These are phyloP conservation scores for Dioszegia crocea DNA, from an alignment of 768 basidiomycete genomes.

Conservation along the genomic window DNA sequence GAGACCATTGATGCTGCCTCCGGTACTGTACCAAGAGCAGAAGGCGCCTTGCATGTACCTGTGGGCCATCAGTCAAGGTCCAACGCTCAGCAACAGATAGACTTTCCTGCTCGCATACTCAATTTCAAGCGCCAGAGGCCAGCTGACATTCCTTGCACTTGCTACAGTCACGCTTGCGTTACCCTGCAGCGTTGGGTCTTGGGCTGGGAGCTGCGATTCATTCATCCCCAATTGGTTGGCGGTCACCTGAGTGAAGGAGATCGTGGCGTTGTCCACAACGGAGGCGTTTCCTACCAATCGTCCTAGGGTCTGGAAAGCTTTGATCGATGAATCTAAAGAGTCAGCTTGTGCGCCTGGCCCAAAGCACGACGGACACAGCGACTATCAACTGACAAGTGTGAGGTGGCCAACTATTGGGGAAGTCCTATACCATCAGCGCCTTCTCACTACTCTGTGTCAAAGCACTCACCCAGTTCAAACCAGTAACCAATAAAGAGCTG, in stretches of 20 bases:
- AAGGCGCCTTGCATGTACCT: constrained; percentile 70
- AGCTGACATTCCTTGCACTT: constrained; percentile 55
- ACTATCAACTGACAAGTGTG: constrained; percentile 29
- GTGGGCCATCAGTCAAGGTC: not conserved
- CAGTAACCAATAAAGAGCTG: constrained; percentile 69
- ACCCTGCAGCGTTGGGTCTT: constrained; percentile 54
- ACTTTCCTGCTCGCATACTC: constrained; percentile 69
- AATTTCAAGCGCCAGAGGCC: constrained; percentile 57
- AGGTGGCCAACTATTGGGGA: constrained; percentile 65
- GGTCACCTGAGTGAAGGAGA: constrained; percentile 65
- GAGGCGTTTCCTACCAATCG: constrained; percentile 62
- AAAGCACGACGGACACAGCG: no score
- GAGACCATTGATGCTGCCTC: constrained; percentile 70
- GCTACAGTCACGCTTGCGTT: constrained; percentile 56
- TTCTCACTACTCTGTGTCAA: not conserved
- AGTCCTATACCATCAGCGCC: constrained; percentile 18
- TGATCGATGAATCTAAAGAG: constrained; percentile 61
- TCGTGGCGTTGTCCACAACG: constrained; percentile 54
- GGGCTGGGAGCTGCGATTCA: constrained; percentile 68
- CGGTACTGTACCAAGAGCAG: constrained; percentile 86
- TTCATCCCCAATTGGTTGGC: constrained; percentile 71
- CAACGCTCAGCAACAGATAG: not conserved
- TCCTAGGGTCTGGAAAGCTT: constrained; percentile 71
- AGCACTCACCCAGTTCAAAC: constrained; percentile 67
- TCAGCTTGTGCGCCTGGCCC: not conserved